These are phyloP conservation scores for Penicillium cinerascens DNA, from an alignment of 495 filamentous ascomycete genomes.

Conservation along the genomic window DNA sequence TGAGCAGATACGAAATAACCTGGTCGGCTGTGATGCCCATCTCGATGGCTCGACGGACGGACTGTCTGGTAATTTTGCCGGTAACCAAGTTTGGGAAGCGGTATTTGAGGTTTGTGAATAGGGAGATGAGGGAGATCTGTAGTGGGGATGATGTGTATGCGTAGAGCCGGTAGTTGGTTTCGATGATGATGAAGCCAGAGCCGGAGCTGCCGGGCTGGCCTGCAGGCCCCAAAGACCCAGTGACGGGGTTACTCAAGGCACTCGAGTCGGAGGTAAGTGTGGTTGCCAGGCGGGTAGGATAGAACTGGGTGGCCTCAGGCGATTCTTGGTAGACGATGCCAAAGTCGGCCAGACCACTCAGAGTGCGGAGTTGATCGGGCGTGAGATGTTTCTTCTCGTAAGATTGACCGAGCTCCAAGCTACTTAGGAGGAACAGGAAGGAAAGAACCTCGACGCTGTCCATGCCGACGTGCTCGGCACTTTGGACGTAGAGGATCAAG, in stretches of 20 bases:
- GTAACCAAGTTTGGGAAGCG: slow-evolving; percentile 91
- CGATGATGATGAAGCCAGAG: slow-evolving; percentile 83
- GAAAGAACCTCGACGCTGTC: slow-evolving; percentile 89
- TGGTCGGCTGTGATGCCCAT: slow-evolving; percentile 93
- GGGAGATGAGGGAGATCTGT: slow-evolving; percentile 87
- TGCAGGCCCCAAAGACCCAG: slow-evolving; percentile 35
- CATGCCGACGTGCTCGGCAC: slow-evolving; percentile 72
- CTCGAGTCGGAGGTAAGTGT: slow-evolving; percentile 85
- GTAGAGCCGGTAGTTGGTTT: slow-evolving; percentile 98
- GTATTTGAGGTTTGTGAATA: slow-evolving; percentile 80
- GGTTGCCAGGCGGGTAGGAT: slow-evolving; percentile 90
- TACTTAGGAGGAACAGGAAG: slow-evolving; percentile 94
- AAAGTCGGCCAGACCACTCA: slow-evolving; percentile 81
- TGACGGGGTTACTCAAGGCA: slow-evolving; percentile 44
- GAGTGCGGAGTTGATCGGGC: slow-evolving; percentile 76
- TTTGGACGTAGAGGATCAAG: slow-evolving; percentile 86
- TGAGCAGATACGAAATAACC: slow-evolving; percentile 82
- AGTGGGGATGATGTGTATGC: slow-evolving; percentile 91
- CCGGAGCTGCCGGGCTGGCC: slow-evolving; percentile 44
- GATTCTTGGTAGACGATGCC: slow-evolving; percentile 79
- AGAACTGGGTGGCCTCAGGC: slow-evolving; percentile 64
- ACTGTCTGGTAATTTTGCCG: slow-evolving; percentile 80
- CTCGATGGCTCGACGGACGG: slow-evolving; percentile 77
- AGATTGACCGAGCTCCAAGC: slow-evolving; percentile 81
- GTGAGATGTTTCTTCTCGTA: slow-evolving; percentile 81